phyloP scores from a whole-genome alignment of 2,329 filamentous ascomycete species.

The Fusarium robinianum region DNA sequence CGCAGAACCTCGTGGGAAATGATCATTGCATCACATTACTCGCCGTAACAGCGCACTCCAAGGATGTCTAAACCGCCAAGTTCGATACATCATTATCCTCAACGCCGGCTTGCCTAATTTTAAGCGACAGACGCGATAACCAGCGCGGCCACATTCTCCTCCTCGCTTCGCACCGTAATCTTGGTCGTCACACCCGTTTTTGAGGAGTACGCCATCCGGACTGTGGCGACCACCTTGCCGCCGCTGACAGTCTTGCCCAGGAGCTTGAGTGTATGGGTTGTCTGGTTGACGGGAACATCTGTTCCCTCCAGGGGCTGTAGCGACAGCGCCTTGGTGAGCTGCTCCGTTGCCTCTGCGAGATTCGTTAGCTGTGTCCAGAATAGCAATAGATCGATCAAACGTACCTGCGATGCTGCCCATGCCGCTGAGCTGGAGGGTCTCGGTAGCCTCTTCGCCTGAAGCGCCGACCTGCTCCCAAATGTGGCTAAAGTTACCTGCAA shows the following conservation, averaged over 20 bases:
- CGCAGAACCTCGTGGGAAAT: conserved; percentile 17
- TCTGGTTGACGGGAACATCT: conserved; percentile 84
- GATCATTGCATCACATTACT: conserved; percentile 34
- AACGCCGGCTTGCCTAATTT: conserved; percentile 45
- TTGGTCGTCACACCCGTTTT: conserved; percentile 96
- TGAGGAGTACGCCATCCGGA: conserved; percentile 91
- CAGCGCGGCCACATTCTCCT: conserved; percentile 84
- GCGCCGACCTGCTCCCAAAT: conserved; percentile 93
- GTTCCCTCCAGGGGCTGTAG: conserved; percentile 94
- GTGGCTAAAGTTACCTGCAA: conserved; percentile 92
- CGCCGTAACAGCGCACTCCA: conserved; percentile 13
- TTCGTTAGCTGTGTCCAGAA: conserved; percentile 29
- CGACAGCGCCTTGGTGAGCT: conserved; percentile 82
- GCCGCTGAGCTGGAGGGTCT: conserved; percentile 85
- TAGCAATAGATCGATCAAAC: conserved; percentile 38
- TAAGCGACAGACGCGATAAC: conserved; percentile 85
- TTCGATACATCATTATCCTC: conserved; percentile 43
- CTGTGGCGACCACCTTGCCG: conserved; percentile 82
- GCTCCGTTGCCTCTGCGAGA: conserved; percentile 81
- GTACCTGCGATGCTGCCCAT: conserved; percentile 91
- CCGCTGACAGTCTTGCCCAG: conserved; percentile 94
- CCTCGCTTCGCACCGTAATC: conserved; percentile 88
- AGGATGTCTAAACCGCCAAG: conserved; percentile 39
- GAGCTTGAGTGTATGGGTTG: conserved; percentile 92
- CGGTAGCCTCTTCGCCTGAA: conserved; percentile 85